Base-by-base conservation (phyloP, 305 asterid species). In the Fraxinus floribunda region DNA sequence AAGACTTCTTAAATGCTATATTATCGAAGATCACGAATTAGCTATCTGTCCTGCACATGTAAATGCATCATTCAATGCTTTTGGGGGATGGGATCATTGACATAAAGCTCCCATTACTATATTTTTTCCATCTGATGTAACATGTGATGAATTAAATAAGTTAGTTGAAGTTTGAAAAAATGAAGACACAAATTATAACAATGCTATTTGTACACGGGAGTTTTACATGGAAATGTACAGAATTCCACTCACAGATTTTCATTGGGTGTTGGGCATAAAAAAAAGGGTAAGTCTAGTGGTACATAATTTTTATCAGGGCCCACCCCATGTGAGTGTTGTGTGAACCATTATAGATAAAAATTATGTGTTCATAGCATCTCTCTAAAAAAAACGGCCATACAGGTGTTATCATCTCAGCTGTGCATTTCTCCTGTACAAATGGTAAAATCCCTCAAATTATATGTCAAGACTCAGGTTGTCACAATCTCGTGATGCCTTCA, bases 161-260 rank as follows among this genome's bases (percentile, higher is more conserved):
- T 81, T 81, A 41, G 87, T 78, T 85, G 78, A 36, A 64, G 71
- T 57, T 81, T 84, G 80, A 81, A 78, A 77, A 80, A 68, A 32
- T 52, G 75, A 35, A 41, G 84, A 20, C 52, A 44, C 15, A 24
- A 20, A 57, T 7, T 36, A 35, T 38, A 7, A 35, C 38, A 35
- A 32, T 32, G 35, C 35, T 32, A 4, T 4, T 0, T 38, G 44
- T 38, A 38, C 44, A 38, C 2, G 44, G 9, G 44, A 38, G 44
- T 38, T 38, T 2, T 38, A 38, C 10, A 7, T 38, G 44, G 44
- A 38, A 38, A 38, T 38, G 44, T 7, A 38, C 44, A 38, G 44
- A 38, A 38, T 38, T 38, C 2, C 44, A 38, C 11, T 38, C 0
- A 9, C 9, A 38, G 11, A 38, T 38, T 38, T 38, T 38, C 44